Conservation (phyloP, 768 basidiomycete species). For the Tulasnella sp. region DNA sequence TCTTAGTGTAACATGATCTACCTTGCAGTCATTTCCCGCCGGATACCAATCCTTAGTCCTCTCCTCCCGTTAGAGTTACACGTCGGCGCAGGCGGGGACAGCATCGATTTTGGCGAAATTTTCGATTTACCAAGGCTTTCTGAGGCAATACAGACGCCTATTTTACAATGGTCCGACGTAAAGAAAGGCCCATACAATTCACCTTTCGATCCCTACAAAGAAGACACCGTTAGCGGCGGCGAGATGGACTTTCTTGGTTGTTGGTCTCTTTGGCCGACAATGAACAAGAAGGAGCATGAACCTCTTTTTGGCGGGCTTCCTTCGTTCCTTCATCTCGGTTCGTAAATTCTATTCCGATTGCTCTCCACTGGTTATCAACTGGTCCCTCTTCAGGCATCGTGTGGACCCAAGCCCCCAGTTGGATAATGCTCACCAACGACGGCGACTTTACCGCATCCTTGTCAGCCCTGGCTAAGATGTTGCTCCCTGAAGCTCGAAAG, state of each 20-base stretch:
- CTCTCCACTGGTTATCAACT: not conserved
- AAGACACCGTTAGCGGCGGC: not conserved
- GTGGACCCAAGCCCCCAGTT: conserved; percentile 7
- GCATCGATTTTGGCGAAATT: conserved; percentile 47
- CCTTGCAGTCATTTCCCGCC: conserved; percentile 7
- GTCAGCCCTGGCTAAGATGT: conserved; percentile 30
- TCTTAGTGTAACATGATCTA: conserved; percentile 15
- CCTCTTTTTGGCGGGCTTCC: not conserved
- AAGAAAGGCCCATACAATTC: conserved; percentile 40
- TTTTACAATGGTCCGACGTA: conserved; percentile 63
- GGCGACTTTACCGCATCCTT: conserved; percentile 26
- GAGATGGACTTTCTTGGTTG: conserved; percentile 20
- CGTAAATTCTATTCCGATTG: not conserved
- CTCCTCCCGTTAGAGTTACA: not conserved
- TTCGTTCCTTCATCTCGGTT: not conserved
- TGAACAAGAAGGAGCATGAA: not conserved
- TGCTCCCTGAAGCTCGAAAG: conserved; percentile 24
- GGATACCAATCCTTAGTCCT: conserved; percentile 12
- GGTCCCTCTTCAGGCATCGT: not conserved
- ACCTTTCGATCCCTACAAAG: not conserved
- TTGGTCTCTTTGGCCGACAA: conserved; percentile 20
- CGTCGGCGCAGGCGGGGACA: not conserved
- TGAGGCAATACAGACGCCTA: conserved; percentile 42
- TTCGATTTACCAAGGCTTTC: conserved; percentile 56
- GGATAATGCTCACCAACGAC: not conserved